Conservation (phyloP, 179 eudicot genomes). For the Vitellaria paradoxa region DNA sequence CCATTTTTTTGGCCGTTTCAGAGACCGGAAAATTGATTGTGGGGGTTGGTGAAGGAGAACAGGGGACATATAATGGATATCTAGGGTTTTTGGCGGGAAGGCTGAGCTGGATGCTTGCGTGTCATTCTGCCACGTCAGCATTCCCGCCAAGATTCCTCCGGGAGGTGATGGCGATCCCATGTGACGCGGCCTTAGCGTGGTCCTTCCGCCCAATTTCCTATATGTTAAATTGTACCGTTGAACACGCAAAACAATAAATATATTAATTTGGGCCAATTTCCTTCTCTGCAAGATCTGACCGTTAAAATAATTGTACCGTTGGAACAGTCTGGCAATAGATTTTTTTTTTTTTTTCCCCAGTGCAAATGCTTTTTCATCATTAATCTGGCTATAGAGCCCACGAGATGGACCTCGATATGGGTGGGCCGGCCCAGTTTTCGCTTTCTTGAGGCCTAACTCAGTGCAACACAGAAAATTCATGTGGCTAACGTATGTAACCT, state of each 20-base stretch:
- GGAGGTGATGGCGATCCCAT: constrained; percentile 4
- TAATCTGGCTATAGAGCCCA: too few relatives aligned
- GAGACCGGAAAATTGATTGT: constrained; percentile 6
- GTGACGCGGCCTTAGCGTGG: not conserved
- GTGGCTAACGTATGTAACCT: too few relatives aligned
- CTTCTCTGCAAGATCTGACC: not conserved
- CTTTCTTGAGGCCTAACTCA: too few relatives aligned
- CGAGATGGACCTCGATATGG: too few relatives aligned
- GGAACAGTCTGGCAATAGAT: too few relatives aligned
- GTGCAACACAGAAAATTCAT: too few relatives aligned
- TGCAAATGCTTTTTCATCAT: too few relatives aligned
- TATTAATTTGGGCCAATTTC: not conserved
- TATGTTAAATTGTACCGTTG: not conserved
- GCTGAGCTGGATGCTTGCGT: constrained; percentile 25
- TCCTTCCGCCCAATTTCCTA: not conserved
- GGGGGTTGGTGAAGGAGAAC: not conserved
- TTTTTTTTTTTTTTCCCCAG: too few relatives aligned
- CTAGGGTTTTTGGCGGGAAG: constrained; percentile 50
- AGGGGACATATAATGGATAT: not conserved
- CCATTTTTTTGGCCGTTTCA: constrained; percentile 26
- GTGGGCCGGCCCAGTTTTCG: too few relatives aligned
- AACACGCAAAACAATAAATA: not conserved
- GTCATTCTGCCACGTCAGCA: constrained; percentile 32
- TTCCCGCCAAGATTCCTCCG: constrained; percentile 32
- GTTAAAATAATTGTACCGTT: not conserved